Conservation (phyloP, 2,329 filamentous ascomycete genomes). For the Paramyrothecium sp. region DNA sequence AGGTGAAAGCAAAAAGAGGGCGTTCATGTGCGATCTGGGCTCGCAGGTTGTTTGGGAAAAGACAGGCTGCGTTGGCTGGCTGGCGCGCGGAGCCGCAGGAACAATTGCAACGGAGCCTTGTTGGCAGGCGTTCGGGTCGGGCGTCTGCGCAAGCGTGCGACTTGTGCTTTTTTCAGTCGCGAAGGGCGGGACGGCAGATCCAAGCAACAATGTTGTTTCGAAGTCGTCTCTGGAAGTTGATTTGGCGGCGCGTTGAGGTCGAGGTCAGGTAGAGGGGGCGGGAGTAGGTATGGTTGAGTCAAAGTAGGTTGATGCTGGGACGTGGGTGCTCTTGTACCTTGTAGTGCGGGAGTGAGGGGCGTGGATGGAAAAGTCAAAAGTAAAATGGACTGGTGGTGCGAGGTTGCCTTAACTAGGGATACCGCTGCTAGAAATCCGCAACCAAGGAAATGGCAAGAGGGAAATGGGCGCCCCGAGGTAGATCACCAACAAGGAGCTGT, state of each 20-base stretch:
- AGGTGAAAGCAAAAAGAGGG: not conserved
- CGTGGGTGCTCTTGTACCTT: not conserved
- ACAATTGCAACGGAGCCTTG: not conserved
- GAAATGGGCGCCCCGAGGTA: not conserved
- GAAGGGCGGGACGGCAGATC: too few species aligned
- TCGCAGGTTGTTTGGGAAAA: not conserved
- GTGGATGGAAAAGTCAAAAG: not conserved
- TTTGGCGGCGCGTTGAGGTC: not conserved
- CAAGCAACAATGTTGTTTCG: too few species aligned
- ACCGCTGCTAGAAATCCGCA: too few species aligned
- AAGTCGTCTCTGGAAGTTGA: too few species aligned
- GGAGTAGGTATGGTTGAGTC: not conserved
- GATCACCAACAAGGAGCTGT: not conserved
- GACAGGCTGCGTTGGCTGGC: not conserved
- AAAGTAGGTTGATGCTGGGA: not conserved
- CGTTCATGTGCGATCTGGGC: not conserved
- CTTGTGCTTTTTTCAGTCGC: too few species aligned
- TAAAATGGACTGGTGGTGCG: not conserved
- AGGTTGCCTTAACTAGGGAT: not conserved
- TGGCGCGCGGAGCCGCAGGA: not conserved
- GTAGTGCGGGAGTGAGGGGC: not conserved
- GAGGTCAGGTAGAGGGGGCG: not conserved
- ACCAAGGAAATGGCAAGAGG: constrained; percentile 8
- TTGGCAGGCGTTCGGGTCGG: not conserved
- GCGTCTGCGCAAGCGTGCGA: not conserved